Evolutionary conservation across 2,329 filamentous ascomycete genomes (phyloP), one percentile per base, ranked within the genome.

Genomic region (Fusarium compactum): DNA sequence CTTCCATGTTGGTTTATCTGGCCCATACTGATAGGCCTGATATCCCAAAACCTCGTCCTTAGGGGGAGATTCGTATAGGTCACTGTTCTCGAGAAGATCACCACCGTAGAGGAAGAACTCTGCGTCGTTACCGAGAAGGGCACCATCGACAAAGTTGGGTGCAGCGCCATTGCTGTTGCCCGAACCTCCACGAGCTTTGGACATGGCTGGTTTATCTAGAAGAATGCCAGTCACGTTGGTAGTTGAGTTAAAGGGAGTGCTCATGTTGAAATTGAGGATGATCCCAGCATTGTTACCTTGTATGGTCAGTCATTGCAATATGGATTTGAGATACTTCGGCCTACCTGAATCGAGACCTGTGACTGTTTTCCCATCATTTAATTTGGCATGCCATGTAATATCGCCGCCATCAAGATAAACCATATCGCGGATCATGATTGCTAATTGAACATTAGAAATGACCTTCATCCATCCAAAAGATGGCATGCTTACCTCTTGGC

Each of bases 31-130:
- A 67, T 85, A 87, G 5, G 78, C 79, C 67, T 87, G 81, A 69
- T 91, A 92, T 4, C 74, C 78, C 4, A 87, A 74, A 3, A 87
- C 79, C 0, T 80, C 69, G 58, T 89, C 74, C 2, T 61, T 76
- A n/a, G 77, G 74, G 0, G 87, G 87, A 3, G 78, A 54, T 0
- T 77, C 64, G 52, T 80, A 82, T 6, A 74, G 73, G 1, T 76
- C 74, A 0, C 80, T 83, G 6, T 78, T 61, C 7, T 45, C 62
- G 10, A 84, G 47, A 6, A 89, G 74, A 12, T 71, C 66, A 1
- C 91, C 91, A 20, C 91, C 91, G 57, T 90, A 93, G 4, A 90
- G 81, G 71, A 85, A 89, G 72, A 89, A 89, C 64, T 91, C 85
- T 51, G 85, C 80, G 62, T 92, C 81, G 70, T 92, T 93, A 50